These are phyloP conservation scores for Silybum marianum DNA, from an alignment of 129 eudicot species.

Conservation along the genomic window DNA sequence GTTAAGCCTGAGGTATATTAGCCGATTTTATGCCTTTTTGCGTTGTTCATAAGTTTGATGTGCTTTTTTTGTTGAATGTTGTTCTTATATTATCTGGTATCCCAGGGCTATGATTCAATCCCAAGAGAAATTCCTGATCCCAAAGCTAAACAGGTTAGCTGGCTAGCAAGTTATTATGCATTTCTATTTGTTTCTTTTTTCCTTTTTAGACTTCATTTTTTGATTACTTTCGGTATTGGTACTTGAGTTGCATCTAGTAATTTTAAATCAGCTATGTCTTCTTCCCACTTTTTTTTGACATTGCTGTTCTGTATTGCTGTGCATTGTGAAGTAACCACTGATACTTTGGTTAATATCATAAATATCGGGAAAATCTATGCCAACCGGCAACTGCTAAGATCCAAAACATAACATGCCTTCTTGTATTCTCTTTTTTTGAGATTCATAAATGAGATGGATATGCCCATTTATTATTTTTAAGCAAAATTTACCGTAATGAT, in stretches of 20 bases:
- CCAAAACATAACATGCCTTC: too few species aligned
- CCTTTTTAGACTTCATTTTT: not conserved
- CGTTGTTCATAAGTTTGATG: not conserved
- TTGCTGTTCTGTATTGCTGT: not conserved
- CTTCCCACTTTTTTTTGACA: not conserved
- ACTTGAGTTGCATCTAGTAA: not conserved
- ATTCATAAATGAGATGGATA: too few species aligned
- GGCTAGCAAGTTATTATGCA: not conserved
- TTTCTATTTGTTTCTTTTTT: constrained; percentile 5
- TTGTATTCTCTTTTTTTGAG: too few species aligned
- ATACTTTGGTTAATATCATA: not conserved
- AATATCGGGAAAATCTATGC: too few species aligned
- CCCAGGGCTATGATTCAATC: constrained; percentile 93
- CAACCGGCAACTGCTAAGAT: too few species aligned
- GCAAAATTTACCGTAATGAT: too few species aligned
- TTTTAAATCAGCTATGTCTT: not conserved
- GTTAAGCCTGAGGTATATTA: constrained; percentile 85
- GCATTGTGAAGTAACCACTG: not conserved
- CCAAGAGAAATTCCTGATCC: constrained; percentile 98
- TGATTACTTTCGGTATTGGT: not conserved
- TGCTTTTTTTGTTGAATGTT: constrained; percentile 4
- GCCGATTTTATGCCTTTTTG: constrained; percentile 12
- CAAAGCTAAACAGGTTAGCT: constrained; percentile 79
- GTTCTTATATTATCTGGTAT: constrained; percentile 16
- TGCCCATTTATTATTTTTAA: too few species aligned